Evolutionary conservation across 805 yeast species (phyloP).

Genomic region (Barnettozyma sp.): DNA sequence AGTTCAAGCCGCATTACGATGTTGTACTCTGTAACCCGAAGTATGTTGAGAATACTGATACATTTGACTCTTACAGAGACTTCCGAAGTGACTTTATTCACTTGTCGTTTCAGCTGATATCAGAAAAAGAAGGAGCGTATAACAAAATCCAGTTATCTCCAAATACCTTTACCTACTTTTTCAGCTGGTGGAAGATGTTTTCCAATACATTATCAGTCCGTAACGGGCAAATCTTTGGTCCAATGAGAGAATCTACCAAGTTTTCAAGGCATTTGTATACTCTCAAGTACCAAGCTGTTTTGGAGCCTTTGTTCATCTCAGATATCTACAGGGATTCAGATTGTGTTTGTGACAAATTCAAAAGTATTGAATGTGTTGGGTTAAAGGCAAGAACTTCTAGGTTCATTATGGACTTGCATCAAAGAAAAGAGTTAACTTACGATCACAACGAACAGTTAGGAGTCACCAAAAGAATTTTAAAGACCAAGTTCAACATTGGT

Average conservation of each 20-base stretch:
- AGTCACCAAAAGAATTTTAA: constrained; percentile 39
- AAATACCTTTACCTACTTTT: constrained; percentile 56
- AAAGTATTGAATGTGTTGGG: constrained; percentile 50
- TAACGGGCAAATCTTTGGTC: constrained; percentile 64
- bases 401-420: constrained; percentile 62
- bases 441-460: constrained; percentile 42
- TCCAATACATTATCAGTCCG: constrained; percentile 78
- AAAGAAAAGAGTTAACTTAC: constrained; percentile 42
- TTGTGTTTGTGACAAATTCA: constrained; percentile 32
- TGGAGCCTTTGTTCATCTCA: constrained; percentile 67
- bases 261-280: constrained; percentile 71
- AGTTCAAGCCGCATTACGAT: constrained; percentile 54
- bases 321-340: constrained; percentile 58
- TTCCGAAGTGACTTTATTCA: constrained; percentile 82
- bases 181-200: constrained; percentile 81
- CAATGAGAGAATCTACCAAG: constrained; percentile 47
- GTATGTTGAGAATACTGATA: constrained; percentile 35
- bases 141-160: constrained; percentile 80
- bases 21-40: constrained; percentile 51
- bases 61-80: constrained; percentile 74
- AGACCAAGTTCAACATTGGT: constrained; percentile 60
- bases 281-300: constrained; percentile 68
- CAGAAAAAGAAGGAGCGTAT: constrained; percentile 37
- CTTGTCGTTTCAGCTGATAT: constrained; percentile 50
- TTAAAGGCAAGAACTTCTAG: constrained; percentile 52